Base-by-base conservation (phyloP, 257 asterid species). In the Jacaranda copaia region DNA sequence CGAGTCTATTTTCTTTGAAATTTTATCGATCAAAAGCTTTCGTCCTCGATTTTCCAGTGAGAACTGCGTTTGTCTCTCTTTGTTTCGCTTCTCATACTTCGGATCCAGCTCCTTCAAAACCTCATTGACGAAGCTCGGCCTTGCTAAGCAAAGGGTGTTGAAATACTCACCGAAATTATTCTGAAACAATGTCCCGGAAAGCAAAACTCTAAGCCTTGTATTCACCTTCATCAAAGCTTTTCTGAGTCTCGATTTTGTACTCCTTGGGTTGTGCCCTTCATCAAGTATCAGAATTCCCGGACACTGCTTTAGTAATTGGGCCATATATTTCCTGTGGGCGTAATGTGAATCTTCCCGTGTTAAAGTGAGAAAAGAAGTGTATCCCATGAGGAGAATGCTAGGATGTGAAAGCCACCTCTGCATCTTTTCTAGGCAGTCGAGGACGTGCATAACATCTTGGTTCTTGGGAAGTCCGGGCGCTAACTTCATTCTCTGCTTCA, bases 251-350 rank as follows among this genome's bases (percentile, higher is more conserved):
- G 99, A 96, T 74, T 96, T 96, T 0, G 99, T 96, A 75, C 99
- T 96, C 86, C 99, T 89, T 0, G 99, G 99, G 76, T 96, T 96
- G 79, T 96, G 99, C 75, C 99, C 98, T 82, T 96, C 99, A 40
- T 96, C 99, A 20, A 96, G 96, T 63, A 96, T 83, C 67, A 96
- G 61, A 51, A 96, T 92, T n/a, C 97, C 99, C 0, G 99, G 98
- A 62, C 99, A 93, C 65, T 93, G 95, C 75, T 89, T 83, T 73
- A 96, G 81, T 15, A 96, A 86, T 73, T 93, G 97, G 48, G 96
- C 96, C 99, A 96, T 96, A 64, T 96, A 96, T 80, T 93, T 91
- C 86, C 98, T 85, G 68, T 96, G 99, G 3, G 99, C 99, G 60
- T 96, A 93, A 39, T 85, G 92, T 0, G 99, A 96, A 72, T 92